These are phyloP conservation scores for Lecanicillium sp. DNA, from an alignment of 2,329 filamentous ascomycete genomes.

Conservation along the genomic window DNA sequence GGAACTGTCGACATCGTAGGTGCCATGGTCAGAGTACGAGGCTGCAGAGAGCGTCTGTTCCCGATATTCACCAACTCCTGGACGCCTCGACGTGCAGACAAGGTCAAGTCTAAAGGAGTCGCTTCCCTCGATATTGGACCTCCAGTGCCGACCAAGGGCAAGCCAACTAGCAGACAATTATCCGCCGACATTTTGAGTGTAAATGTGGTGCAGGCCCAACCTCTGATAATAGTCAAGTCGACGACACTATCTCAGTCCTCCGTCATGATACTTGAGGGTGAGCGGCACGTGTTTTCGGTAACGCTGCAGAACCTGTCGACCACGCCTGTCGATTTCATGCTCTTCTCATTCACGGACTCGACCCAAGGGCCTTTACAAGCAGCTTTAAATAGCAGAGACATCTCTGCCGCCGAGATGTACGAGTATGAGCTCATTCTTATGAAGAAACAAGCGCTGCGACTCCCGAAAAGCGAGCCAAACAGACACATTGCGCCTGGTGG, in stretches of 20 bases:
- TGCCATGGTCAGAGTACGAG: conserved; percentile 70
- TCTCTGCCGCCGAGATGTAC: conserved; percentile 72
- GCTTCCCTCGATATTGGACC: conserved; percentile 43
- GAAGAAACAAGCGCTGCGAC: conserved; percentile 62
- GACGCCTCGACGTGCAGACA: conserved; percentile 62
- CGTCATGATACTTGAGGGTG: conserved; percentile 89
- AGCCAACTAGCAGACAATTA: conserved; percentile 34
- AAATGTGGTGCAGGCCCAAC: conserved; percentile 74
- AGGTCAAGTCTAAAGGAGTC: conserved; percentile 71
- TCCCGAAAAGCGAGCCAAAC: conserved; percentile 45
- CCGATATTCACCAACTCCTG: conserved; percentile 75
- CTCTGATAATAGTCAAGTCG: conserved; percentile 67
- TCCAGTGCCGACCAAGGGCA: conserved; percentile 29
- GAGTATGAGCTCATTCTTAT: conserved; percentile 78
- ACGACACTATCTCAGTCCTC: conserved; percentile 77
- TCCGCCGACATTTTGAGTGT: conserved; percentile 52
- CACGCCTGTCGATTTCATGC: conserved; percentile 73
- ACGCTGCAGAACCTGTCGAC: conserved; percentile 73
- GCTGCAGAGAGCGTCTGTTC: conserved; percentile 77
- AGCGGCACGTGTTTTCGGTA: conserved; percentile 69
- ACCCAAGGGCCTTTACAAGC: conserved; percentile 71
- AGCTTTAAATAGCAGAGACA: conserved; percentile 69
- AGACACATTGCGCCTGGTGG: conserved; percentile 61
- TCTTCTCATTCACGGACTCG: conserved; percentile 87
- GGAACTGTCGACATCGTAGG: conserved; percentile 71